Percentiles rank a stretch among this genome's conserved stretches.
Conservation (phyloP, 805 yeast genomes). For the Gaillardinia entomophila region DNA sequence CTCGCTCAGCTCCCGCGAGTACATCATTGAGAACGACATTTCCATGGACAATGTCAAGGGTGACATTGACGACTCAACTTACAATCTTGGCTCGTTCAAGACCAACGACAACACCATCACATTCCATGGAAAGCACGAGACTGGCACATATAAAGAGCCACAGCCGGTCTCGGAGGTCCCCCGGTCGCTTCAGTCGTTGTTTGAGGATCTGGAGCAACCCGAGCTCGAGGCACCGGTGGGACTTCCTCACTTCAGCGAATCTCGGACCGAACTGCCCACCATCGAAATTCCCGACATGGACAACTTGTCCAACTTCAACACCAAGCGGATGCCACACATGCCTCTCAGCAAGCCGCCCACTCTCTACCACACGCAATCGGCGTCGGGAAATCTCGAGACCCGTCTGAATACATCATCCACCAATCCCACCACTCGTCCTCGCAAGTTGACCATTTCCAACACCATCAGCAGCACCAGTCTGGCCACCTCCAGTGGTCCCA, state of each 20-base stretch:
- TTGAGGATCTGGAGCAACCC: constrained; percentile 45
- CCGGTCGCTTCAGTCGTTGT: constrained; percentile 36
- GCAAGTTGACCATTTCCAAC: constrained; percentile 35
- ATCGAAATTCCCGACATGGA: constrained; percentile 71
- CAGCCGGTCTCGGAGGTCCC: constrained; percentile 48
- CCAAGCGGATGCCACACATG: constrained; percentile 13
- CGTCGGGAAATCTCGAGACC: constrained; percentile 33
- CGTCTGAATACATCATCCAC: constrained; percentile 13
- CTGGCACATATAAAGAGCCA: neutral
- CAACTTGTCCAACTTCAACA: constrained; percentile 19
- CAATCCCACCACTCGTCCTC: constrained; percentile 16
- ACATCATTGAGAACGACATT: constrained; percentile 66
- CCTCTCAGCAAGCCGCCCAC: constrained; percentile 37
- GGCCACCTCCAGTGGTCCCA: neutral
- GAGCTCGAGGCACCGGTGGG: constrained; percentile 9
- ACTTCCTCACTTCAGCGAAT: constrained; percentile 1
- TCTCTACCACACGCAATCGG: constrained; percentile 38
- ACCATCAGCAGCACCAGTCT: constrained; percentile 13
- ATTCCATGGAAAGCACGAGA: constrained; percentile 3
- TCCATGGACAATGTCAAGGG: constrained; percentile 31
- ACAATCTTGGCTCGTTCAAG: constrained; percentile 9
- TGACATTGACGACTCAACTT: constrained; percentile 19
- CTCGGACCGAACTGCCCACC: constrained; percentile 48
- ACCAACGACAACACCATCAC: constrained; percentile 8
- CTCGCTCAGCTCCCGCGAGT: constrained; percentile 67